Evolutionary conservation across 225 moss, liverwort and hornwort species (phyloP).

Genomic region (Ulota crispa): DNA sequence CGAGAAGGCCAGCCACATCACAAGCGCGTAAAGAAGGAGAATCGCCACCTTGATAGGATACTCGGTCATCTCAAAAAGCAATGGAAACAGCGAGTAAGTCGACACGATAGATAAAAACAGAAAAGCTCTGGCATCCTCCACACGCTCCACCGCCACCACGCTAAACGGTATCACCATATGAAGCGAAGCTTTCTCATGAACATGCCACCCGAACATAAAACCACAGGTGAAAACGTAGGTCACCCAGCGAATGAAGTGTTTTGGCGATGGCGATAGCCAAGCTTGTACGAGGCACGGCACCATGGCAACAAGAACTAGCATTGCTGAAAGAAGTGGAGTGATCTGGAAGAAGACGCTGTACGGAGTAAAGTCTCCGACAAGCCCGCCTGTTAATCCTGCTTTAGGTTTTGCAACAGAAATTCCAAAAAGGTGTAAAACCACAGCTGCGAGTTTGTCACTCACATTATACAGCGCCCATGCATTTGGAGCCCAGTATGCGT

Average conservation of each 20-base stretch:
- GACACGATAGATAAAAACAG: slow-evolving; percentile 78
- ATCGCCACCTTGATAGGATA: slow-evolving; percentile 82
- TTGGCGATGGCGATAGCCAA: slow-evolving; percentile 66
- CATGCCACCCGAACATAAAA: slow-evolving; percentile 97
- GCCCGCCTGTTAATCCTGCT: slow-evolving; percentile 77
- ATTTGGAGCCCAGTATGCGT: slow-evolving; percentile 99
- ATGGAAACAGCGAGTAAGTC: slow-evolving; percentile 86
- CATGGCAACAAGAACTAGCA: slow-evolving; percentile 67
- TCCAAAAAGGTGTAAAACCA: slow-evolving; percentile 40
- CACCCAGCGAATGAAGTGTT: slow-evolving; percentile 61
- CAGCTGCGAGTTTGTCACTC: slow-evolving; percentile 62
- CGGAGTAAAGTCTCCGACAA: slow-evolving; percentile 80
- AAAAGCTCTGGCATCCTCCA: slow-evolving; percentile 59
- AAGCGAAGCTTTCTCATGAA: slow-evolving; percentile 89
- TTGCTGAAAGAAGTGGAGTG: slow-evolving; percentile 54
- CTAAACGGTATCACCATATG: slow-evolving; percentile 88
- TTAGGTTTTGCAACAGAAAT: slow-evolving; percentile 33
- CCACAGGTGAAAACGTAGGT: slow-evolving; percentile 80
- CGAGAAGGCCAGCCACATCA: slow-evolving; percentile 49
- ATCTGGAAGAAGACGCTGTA: slow-evolving; percentile 71
- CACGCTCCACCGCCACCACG: slow-evolving; percentile 62
- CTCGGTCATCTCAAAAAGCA: slow-evolving; percentile 72
- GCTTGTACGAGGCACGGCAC: slow-evolving; percentile 73
- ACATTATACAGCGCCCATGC: slow-evolving; percentile 84
- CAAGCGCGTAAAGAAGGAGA: slow-evolving; percentile 60